Base-by-base conservation (phyloP, 2,329 filamentous ascomycete genomes). In the Tolypocladium capitatum region DNA sequence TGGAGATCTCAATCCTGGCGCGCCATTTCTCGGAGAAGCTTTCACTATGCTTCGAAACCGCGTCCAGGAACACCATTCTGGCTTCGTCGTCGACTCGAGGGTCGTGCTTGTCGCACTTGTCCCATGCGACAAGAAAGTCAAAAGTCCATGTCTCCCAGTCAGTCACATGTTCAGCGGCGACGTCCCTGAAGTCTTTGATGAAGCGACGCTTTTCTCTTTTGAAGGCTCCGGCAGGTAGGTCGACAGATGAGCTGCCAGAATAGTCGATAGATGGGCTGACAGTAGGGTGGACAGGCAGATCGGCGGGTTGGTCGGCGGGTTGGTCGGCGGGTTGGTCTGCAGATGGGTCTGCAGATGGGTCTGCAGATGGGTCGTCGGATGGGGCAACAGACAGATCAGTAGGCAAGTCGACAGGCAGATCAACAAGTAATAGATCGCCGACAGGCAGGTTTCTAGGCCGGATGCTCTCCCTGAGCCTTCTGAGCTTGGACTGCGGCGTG, bases 401-500 rank as follows among this genome's bases (percentile, higher is more conserved):
- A n/a, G 32, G 32, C 32, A 34, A 9, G 32, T 34, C 32, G 32
- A 34, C 32, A n/a, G 32, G 32, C 32, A 34, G 32, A n/a, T 34
- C 32, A 5, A 34, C 32, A 16, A 34, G 32, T 13, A 34, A 4
- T 4, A 34, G 32, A 11, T 34, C 32, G 32, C 14, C 32, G 32
- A n/a, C 32, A 9, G 32, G 32, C 1, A n/a, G 16, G 32, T 34
- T 16, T 6, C 8, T 16, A 9, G 32, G 32, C 32, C 16, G 32
- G 16, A 34, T 34, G 16, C 6, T 34, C 32, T 18, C 16, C 32
- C 32, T 7, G 9, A 34, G 16, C 32, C 10, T 34, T n/a, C 16
- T 34, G 48, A 52, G n/a, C 51, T 49, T 10, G 48, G 51, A 9
- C 48, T 48, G 16, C 14, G n/a, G 24, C 10, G 32, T 34, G 32